Evolutionary conservation across 2,329 filamentous ascomycete species (phyloP).

Genomic region (Colletotrichum euphorbiae): DNA sequence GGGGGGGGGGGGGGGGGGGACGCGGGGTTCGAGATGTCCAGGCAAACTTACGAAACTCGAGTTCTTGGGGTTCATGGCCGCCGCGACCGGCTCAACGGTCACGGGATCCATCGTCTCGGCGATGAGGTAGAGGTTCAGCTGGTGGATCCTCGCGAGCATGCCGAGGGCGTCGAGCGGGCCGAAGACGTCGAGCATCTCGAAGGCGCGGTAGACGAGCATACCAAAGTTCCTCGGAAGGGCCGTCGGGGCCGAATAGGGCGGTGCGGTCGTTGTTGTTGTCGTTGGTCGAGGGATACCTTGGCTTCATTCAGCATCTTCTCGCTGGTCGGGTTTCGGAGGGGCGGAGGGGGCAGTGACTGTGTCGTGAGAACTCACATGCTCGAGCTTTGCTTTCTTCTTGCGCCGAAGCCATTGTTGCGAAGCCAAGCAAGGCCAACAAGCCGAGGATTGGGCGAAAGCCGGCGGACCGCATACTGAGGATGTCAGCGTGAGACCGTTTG

Average conservation of each 20-base stretch:
- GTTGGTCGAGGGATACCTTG: constrained; percentile 21
- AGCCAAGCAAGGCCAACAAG: not conserved
- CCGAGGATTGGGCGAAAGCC: not conserved
- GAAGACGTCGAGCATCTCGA: constrained; percentile 59
- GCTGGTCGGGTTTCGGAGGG: too few relatives aligned
- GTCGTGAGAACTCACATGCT: constrained; percentile 3
- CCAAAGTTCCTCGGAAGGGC: constrained; percentile 48
- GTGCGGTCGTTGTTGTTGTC: not conserved
- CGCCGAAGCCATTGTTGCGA: constrained; percentile 1
- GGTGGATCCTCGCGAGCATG: constrained; percentile 10
- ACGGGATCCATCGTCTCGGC: constrained; percentile 35
- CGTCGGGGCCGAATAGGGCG: not conserved
- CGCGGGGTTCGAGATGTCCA: too few relatives aligned
- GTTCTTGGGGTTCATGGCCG: constrained; percentile 34
- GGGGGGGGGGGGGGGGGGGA: too few relatives aligned
- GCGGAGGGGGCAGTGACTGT: fast-evolving
- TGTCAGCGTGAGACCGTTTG: too few relatives aligned
- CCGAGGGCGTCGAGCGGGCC: constrained; percentile 58
- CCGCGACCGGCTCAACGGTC: constrained; percentile 6
- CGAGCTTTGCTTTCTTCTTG: constrained; percentile 1
- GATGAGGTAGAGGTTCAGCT: constrained; percentile 33
- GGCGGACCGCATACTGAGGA: constrained; percentile 5
- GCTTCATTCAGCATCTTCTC: not conserved
- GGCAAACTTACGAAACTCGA: constrained; percentile 33
- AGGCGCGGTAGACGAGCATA: constrained; percentile 57